These are phyloP conservation scores for Chamaenerion angustifolium DNA, from an alignment of 345 rosid genomes.

Conservation along the genomic window DNA sequence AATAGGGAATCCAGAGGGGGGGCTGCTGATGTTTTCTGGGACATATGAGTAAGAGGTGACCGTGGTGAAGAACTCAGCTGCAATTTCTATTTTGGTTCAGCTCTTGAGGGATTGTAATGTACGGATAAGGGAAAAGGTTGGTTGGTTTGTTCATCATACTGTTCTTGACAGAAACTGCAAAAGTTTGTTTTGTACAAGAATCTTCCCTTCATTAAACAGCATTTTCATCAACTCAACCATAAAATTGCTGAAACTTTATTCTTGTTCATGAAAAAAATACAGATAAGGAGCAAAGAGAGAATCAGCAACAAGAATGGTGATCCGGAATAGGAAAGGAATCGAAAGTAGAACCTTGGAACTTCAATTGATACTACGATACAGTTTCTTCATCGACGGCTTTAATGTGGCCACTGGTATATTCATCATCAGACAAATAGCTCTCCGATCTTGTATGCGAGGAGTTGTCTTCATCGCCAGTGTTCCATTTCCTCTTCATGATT, in stretches of 20 bases:
- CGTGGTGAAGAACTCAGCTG: conserved; percentile 40
- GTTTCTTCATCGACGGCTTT: conserved; percentile 12
- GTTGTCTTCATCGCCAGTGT: conserved; percentile 46
- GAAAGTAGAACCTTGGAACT: neutral
- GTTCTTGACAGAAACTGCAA: too few relatives aligned
- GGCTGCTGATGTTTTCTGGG: conserved; percentile 52
- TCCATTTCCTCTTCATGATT: conserved; percentile 67
- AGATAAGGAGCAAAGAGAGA: too few relatives aligned
- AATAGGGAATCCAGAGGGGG: conserved; percentile 32
- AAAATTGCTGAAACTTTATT: too few relatives aligned
- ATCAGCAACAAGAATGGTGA: too few relatives aligned
- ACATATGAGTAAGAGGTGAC: conserved; percentile 37
- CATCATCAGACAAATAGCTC: conserved; percentile 25
- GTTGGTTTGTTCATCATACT: too few relatives aligned
- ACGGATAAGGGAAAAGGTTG: conserved; percentile 31
- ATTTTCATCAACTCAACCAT: too few relatives aligned
- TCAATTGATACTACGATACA: conserved; percentile 3
- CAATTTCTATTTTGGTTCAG: conserved; percentile 31
- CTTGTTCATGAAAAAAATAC: too few relatives aligned
- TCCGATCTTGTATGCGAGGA: conserved; percentile 21
- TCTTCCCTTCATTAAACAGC: too few relatives aligned
- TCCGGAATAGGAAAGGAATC: too few relatives aligned
- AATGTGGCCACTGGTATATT: conserved; percentile 31
- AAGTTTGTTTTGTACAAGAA: too few relatives aligned
- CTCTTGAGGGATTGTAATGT: conserved; percentile 26